Evolutionary conservation across 1,284 basidiomycete species (phyloP).

Genomic region (Cerioporus squamosus): DNA sequence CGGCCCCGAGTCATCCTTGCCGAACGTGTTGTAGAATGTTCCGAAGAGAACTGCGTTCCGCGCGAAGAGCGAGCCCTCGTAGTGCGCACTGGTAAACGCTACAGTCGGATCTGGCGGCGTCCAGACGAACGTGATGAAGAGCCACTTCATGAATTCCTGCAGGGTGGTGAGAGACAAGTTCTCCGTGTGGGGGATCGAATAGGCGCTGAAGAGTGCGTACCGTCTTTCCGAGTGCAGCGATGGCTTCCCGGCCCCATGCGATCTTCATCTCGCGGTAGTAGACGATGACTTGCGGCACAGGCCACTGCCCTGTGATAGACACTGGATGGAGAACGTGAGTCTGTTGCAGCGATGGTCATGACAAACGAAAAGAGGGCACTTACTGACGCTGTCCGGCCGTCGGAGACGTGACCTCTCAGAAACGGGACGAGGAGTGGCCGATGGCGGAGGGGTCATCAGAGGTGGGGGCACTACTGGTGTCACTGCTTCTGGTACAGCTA

Average conservation of each 20-base stretch:
- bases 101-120: constrained; percentile 4
- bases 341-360: background rate
- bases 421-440: background rate
- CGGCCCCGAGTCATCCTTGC: constrained; percentile 9
- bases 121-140: constrained; percentile 10
- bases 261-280: constrained; percentile 12
- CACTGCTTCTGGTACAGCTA: background rate
- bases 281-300: constrained; percentile 14
- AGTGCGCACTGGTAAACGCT: constrained; percentile 1
- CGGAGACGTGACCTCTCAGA: background rate
- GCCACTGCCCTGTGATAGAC: constrained; percentile 6
- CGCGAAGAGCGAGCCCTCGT: constrained; percentile 7
- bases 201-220: background rate
- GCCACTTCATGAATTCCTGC: constrained; percentile 8
- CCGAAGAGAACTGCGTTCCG: constrained; percentile 8
- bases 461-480: background rate
- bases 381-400: constrained; percentile 1
- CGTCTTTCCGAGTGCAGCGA: constrained; percentile 7
- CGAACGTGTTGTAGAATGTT: constrained; percentile 9
- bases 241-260: constrained; percentile 14
- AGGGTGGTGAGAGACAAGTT: background rate
- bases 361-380: background rate
- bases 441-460: background rate
- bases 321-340: background rate
- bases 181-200: too few species aligned